phyloP scores from a whole-genome alignment of 306 rosid species.

The Vicia sativa region DNA sequence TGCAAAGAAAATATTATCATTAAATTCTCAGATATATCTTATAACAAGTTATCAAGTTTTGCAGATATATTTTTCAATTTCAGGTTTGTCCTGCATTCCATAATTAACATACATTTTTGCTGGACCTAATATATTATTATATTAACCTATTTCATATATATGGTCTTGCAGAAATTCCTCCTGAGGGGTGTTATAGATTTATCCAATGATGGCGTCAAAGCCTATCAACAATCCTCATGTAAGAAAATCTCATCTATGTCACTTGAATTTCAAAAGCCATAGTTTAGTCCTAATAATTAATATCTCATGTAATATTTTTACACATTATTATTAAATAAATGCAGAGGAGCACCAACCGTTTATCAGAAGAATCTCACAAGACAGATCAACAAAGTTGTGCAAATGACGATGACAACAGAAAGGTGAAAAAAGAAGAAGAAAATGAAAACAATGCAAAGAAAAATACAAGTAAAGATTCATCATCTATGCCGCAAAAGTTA shows the following conservation, averaged over 20 bases:
- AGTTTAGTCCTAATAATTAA: conserved; percentile 1
- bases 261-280: background rate
- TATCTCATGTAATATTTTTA: background rate
- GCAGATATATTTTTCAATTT: conserved; percentile 29
- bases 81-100: conserved; percentile 44
- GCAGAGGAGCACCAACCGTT: conserved; percentile 43
- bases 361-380: conserved; percentile 34
- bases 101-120: background rate
- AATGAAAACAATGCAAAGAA: conserved; percentile 23
- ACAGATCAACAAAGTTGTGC: conserved; percentile 36
- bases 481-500: conserved; percentile 21
- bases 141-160: conserved; percentile 23
- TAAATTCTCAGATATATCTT: conserved; percentile 26
- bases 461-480: background rate
- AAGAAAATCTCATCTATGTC: conserved; percentile 9
- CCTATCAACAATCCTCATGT: conserved; percentile 47
- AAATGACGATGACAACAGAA: conserved; percentile 13
- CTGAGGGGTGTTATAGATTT: conserved; percentile 40
- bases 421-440: conserved; percentile 30
- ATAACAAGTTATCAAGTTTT: conserved; percentile 19
- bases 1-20: conserved; percentile 21
- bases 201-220: conserved; percentile 45
- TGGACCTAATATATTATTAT: background rate
- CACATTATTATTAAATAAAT: conserved; percentile 7
- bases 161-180: conserved; percentile 44